Evolutionary conservation across 139 green algal species (phyloP).

Genomic region (Chlamydomonas sp.): DNA sequence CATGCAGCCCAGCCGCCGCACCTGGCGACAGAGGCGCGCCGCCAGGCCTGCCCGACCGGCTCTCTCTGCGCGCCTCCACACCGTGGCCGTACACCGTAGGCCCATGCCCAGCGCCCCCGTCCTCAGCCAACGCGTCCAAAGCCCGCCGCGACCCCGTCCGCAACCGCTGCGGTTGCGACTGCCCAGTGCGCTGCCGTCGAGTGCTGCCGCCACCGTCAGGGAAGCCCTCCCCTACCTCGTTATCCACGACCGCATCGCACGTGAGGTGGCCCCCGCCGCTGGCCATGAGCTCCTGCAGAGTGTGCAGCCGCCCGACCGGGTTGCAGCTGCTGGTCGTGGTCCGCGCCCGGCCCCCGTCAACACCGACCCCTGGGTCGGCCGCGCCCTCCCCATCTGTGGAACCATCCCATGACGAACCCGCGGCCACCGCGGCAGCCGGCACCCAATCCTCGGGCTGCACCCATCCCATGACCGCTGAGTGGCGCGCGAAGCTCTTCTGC

Average conservation of each 20-base stretch:
- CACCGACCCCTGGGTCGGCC: neutral
- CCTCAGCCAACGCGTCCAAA: no score
- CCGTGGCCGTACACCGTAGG: no score
- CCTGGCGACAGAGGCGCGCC: no score
- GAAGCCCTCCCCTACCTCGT: no score
- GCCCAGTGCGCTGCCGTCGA: no score
- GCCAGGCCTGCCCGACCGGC: no score
- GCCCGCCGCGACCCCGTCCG: no score
- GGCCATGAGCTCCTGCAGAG: slow-evolving; percentile 7
- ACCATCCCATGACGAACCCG: neutral
- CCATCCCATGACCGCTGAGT: slow-evolving; percentile 27
- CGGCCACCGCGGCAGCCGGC: neutral
- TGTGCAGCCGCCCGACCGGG: neutral
- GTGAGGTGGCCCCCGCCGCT: slow-evolving; percentile 6
- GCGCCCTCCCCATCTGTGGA: neutral
- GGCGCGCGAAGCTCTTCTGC: neutral
- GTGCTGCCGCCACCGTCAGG: no score
- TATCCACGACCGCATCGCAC: slow-evolving; percentile 19
- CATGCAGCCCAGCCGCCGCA: no score
- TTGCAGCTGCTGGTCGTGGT: neutral
- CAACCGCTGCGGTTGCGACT: no score
- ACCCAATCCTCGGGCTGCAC: neutral
- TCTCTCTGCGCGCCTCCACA: no score
- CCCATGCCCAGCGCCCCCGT: no score
- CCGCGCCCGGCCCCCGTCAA: neutral